A percentile compares a stretch with the other conserved stretches of the same genome.
These are phyloP conservation scores for Elsinoe perseae DNA, from an alignment of 2,329 filamentous ascomycete species.

Conservation along the genomic window DNA sequence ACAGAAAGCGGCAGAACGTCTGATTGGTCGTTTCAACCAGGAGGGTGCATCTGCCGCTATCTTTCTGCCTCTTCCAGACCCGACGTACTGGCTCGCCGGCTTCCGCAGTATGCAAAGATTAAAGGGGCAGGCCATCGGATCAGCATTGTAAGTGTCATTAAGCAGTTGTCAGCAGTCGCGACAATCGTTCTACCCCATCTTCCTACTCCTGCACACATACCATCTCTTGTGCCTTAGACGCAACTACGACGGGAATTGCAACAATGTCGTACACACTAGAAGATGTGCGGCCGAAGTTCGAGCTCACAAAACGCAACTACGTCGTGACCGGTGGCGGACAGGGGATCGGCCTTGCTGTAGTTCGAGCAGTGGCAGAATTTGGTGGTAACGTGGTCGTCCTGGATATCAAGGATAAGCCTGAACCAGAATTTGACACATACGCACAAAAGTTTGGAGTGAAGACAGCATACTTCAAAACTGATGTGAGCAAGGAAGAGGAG, in stretches of 20 bases:
- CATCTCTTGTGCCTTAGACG: neutral
- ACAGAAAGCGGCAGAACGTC: neutral
- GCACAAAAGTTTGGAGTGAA: conserved; percentile 56
- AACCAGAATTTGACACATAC: conserved; percentile 24
- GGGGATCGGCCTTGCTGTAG: conserved; percentile 21
- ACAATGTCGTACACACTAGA: conserved; percentile 4
- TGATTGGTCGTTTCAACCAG: neutral
- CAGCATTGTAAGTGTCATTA: neutral
- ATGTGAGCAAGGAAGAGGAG: conserved; percentile 29
- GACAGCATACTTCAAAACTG: conserved; percentile 29
- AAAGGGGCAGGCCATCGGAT: neutral
- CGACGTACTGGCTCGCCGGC: neutral
- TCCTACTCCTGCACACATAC: neutral
- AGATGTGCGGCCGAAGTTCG: conserved; percentile 17
- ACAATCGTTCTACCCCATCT: no score
- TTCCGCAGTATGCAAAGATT: neutral
- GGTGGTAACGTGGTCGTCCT: conserved; percentile 48
- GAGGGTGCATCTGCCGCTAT: neutral
- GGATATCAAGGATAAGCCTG: conserved; percentile 45
- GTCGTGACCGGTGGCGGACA: conserved; percentile 25
- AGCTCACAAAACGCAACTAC: conserved; percentile 23
- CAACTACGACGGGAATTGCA: neutral
- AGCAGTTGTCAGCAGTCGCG: neutral
- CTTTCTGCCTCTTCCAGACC: neutral
- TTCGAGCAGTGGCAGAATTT: neutral